A percentile compares a stretch with the other conserved stretches of the same genome.
Conservation (phyloP, 2,329 filamentous ascomycete species). For the Pseudopithomyces chartarum region DNA sequence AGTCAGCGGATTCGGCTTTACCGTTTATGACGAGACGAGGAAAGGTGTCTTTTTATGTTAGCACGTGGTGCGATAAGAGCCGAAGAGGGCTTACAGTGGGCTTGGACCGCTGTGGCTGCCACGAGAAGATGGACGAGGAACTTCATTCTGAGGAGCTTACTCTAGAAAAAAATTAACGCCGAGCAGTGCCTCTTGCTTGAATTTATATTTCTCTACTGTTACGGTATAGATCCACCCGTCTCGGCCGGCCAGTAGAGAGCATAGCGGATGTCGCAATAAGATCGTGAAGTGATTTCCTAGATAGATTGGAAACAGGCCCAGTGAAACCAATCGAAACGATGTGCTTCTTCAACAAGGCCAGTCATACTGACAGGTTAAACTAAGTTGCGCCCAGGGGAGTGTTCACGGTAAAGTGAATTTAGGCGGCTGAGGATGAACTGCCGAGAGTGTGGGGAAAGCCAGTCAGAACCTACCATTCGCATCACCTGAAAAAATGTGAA, state of each 20-base stretch:
- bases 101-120: conserved; percentile 23
- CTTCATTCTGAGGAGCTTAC: conserved; percentile 16
- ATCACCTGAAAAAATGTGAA: no score
- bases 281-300: not conserved
- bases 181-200: not conserved
- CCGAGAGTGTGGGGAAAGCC: conserved; percentile 9
- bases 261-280: no score
- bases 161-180: not conserved
- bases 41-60: conserved; percentile 28
- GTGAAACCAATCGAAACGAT: not conserved
- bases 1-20: conserved; percentile 30
- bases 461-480: not conserved
- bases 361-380: not conserved
- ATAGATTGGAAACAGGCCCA: not conserved
- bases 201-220: not conserved
- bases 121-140: conserved; percentile 23
- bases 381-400: not conserved
- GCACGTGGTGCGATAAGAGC: not conserved
- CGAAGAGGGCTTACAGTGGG: conserved; percentile 24
- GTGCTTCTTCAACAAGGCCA: not conserved
- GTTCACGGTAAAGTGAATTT: conserved; percentile 4
- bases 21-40: conserved; percentile 32
- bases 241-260: no score
- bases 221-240: not conserved
- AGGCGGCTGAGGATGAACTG: conserved; percentile 11